Percentiles rank a stretch among this genome's conserved stretches.
Conservation (phyloP, 148 eudicot species). For the Oxyria digyna region DNA sequence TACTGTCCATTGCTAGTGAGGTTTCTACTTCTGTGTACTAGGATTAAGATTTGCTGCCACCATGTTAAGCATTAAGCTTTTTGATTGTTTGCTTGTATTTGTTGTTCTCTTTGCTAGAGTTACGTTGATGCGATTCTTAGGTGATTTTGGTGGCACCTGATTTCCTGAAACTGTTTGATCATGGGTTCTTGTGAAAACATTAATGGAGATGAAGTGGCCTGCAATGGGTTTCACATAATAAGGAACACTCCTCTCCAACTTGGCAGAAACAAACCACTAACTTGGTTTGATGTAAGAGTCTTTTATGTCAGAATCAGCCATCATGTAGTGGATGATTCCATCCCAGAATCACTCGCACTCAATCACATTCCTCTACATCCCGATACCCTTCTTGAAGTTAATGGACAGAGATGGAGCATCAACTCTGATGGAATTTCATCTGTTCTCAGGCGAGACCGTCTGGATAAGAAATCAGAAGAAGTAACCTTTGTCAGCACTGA, state of each 20-base stretch:
- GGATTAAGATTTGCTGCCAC: not conserved
- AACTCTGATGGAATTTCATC: conserved; percentile 30
- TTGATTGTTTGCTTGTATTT: not conserved
- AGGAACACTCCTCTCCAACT: conserved; percentile 30
- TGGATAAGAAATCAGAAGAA: conserved; percentile 44
- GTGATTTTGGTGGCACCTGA: not conserved
- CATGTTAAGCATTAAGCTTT: not conserved
- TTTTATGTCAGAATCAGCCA: conserved; percentile 62
- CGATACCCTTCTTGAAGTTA: conserved; percentile 49
- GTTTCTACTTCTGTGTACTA: not conserved
- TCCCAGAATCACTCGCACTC: conserved; percentile 34
- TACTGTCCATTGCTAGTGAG: not conserved
- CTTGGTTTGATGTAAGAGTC: conserved; percentile 59
- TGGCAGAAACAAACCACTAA: conserved; percentile 11
- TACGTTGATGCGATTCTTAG: not conserved
- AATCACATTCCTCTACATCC: conserved; percentile 42
- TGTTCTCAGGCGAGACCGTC: conserved; percentile 30
- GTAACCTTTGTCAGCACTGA: conserved; percentile 54
- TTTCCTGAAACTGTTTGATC: conserved; percentile 11
- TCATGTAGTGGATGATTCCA: conserved; percentile 38
- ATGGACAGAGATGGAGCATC: conserved; percentile 32
- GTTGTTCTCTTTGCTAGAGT: not conserved
- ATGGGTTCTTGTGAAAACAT: conserved; percentile 37
- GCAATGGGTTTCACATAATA: conserved; percentile 30
- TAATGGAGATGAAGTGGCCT: conserved; percentile 18